phyloP scores from a whole-genome alignment of 1,284 basidiomycete genomes.

The Sanghuangporus weigelae region DNA sequence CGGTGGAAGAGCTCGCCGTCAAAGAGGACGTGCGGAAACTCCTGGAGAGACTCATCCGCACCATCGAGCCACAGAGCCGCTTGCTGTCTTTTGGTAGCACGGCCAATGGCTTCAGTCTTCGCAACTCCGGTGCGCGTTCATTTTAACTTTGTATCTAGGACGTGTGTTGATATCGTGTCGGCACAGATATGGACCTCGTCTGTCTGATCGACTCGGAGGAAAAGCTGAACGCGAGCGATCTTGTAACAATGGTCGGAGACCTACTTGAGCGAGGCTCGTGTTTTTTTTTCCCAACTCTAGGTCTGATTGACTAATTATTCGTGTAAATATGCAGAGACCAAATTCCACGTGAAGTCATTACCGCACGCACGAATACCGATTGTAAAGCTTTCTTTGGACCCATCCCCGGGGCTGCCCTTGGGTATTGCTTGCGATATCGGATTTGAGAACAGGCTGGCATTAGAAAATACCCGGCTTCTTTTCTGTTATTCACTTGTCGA shows the following conservation, averaged over 20 bases:
- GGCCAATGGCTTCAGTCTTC: constrained; percentile 89
- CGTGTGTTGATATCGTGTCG: not conserved
- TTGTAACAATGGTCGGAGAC: constrained; percentile 92
- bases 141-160: constrained; percentile 6
- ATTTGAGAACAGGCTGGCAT: constrained; percentile 93
- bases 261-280: constrained; percentile 86
- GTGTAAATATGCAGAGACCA: constrained; percentile 65
- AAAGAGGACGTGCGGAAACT: constrained; percentile 96
- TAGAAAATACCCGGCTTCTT: constrained; percentile 94
- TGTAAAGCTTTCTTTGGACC: constrained; percentile 91
- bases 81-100: constrained; percentile 94
- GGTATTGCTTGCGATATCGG: constrained; percentile 98
- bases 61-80: constrained; percentile 88
- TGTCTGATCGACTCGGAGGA: constrained; percentile 87
- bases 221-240: constrained; percentile 75
- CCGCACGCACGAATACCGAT: constrained; percentile 98
- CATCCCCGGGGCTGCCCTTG: constrained; percentile 83
- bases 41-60: constrained; percentile 91
- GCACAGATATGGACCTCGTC: constrained; percentile 94
- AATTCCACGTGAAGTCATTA: constrained; percentile 94
- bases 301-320: constrained; percentile 3
- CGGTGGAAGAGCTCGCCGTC: constrained; percentile 82
- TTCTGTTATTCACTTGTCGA: constrained; percentile 98
- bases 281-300: constrained; percentile 6
- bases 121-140: constrained; percentile 77